Evolutionary conservation across 345 rosid species (phyloP), one percentile per base, ranked within the genome.

Genomic region (Populus euphratica): DNA sequence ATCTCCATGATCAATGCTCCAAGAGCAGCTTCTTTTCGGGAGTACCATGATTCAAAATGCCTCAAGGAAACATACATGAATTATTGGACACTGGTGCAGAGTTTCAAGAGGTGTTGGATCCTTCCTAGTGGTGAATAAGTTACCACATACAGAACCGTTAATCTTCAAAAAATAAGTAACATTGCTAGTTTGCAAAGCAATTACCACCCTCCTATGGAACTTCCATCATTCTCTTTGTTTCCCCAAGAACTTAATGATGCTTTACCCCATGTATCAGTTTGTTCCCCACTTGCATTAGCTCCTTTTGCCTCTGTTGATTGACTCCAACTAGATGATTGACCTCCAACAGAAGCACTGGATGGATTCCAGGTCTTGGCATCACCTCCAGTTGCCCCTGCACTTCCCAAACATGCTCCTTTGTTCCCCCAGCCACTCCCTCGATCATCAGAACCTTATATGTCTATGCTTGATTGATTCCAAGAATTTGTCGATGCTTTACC

Each of bases 141-240:
- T 43, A 41, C 50, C 74, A 77, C 67, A 11, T 72, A 80, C 81
- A 74, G 65, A 33, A 35, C 61, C 56, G 14, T 13, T 14, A 47
- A 18, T n/a, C 18, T 63, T 49, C 69, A 73, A 13, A 33, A 29
- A 39, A 56, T 31, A n/a, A 13, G 25, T 68, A 6, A 13, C 17
- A 16, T 18, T 23, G 35, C 47, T 61, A 47, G 16, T 59, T 25
- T 38, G 52, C 44, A 21, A 3, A 25, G 29, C 71, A 16, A 54
- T 73, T 77, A 82, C 87, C 85, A 82, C 71, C 86, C 86, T 62
- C 88, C 86, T 66, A 80, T 78, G 77, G 73, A 64, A 43, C 81
- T 50, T 68, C 82, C 85, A 61, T 25, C 79, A 5, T 76, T 74
- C 38, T 82, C 84, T 62, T 80, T 79, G 73, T 68, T 67, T 65